Conservation (phyloP, 1,284 basidiomycete genomes). For the Microbotryum scabiosae region DNA sequence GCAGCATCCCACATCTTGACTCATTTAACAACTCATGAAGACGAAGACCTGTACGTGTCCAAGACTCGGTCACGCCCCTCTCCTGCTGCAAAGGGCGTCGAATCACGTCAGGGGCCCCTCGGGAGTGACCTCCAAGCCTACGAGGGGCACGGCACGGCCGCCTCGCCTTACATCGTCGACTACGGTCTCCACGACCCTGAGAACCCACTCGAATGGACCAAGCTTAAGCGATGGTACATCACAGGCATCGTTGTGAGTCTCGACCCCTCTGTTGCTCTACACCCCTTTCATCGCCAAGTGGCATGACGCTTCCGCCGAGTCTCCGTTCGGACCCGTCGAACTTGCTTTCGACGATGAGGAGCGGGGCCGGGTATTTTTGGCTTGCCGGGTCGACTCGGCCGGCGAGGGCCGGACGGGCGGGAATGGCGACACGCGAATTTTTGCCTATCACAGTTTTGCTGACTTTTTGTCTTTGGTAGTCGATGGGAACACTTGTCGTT, state of each 20-base stretch:
- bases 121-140: not conserved
- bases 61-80: too few species aligned
- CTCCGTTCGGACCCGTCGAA: not conserved
- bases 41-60: too few species aligned
- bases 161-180: constrained; percentile 24
- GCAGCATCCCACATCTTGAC: too few species aligned
- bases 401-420: not conserved
- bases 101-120: too few species aligned
- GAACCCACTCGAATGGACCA: constrained; percentile 20
- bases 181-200: constrained; percentile 17
- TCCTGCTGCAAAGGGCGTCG: too few species aligned
- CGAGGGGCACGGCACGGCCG: constrained; percentile 23
- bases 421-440: not conserved
- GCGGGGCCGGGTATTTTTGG: constrained; percentile 44
- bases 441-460: constrained; percentile 10
- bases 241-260: too few species aligned
- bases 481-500: too few species aligned
- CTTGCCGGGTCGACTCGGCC: constrained; percentile 2
- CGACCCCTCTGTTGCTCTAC: not conserved
- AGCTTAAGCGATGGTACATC: constrained; percentile 12
- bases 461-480: not conserved
- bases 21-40: too few species aligned
- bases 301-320: not conserved
- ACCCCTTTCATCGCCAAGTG: not conserved
- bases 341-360: not conserved